These are phyloP conservation scores for Paxillus ammoniavirescens DNA, from an alignment of 768 basidiomycete species.

Conservation along the genomic window DNA sequence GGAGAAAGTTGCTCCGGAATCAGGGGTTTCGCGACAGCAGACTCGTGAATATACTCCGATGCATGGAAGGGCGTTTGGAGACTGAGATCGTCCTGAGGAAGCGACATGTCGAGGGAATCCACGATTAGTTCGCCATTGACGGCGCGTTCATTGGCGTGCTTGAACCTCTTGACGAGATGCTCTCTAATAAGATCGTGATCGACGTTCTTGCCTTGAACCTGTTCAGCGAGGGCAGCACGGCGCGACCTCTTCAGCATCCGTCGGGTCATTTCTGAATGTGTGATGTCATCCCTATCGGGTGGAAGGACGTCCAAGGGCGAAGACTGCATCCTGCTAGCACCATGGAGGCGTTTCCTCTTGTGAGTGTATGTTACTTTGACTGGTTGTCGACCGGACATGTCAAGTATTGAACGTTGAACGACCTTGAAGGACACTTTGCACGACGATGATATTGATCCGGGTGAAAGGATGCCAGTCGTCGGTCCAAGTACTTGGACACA, in stretches of 20 bases:
- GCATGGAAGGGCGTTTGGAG: slow-evolving; percentile 29
- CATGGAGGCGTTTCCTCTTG: slow-evolving; percentile 25
- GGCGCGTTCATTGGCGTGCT: slow-evolving; percentile 17
- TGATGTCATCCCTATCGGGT: slow-evolving; percentile 30
- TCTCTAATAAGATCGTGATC: slow-evolving; percentile 12
- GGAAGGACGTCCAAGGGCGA: slow-evolving; percentile 30
- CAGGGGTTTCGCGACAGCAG: slow-evolving; percentile 17
- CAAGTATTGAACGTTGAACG: background rate
- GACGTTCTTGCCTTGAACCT: slow-evolving; percentile 19
- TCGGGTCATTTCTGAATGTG: slow-evolving; percentile 40
- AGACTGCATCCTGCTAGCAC: slow-evolving; percentile 14
- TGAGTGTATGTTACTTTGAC: slow-evolving; percentile 32
- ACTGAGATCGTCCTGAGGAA: slow-evolving; percentile 17
- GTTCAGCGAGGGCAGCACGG: slow-evolving; percentile 27
- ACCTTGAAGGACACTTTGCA: too few relatives aligned
- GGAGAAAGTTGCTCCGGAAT: slow-evolving; percentile 41
- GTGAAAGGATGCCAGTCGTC: too few relatives aligned
- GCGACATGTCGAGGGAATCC: slow-evolving; percentile 1
- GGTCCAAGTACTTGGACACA: background rate
- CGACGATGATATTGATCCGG: too few relatives aligned
- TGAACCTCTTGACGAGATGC: slow-evolving; percentile 35
- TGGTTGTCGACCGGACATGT: slow-evolving; percentile 15
- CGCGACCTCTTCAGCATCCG: slow-evolving; percentile 51
- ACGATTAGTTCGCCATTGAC: slow-evolving; percentile 1
- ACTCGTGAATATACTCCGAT: slow-evolving; percentile 21